These are phyloP conservation scores for Peronospora farinosa DNA, from an alignment of 352 stramenopile species.

Conservation along the genomic window DNA sequence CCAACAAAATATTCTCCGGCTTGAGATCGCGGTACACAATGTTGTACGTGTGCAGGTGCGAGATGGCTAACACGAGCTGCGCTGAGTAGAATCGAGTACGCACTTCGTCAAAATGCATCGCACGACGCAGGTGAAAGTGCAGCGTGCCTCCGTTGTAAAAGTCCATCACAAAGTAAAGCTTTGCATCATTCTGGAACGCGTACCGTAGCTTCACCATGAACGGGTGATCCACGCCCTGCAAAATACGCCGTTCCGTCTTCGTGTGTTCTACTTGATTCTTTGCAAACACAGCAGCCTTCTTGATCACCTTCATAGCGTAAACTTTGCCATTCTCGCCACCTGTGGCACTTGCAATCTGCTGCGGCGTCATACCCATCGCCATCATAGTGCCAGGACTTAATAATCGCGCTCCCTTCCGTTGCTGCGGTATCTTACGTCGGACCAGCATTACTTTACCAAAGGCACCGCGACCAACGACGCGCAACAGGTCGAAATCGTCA, in stretches of 20 bases:
- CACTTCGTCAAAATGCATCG: conserved; percentile 63
- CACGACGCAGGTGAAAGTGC: conserved; percentile 71
- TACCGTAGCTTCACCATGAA: conserved; percentile 85
- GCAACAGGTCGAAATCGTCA: conserved; percentile 95
- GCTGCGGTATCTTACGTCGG: conserved; percentile 43
- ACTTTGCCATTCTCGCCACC: conserved; percentile 40
- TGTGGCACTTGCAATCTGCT: conserved; percentile 28
- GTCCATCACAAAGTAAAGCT: conserved; percentile 88
- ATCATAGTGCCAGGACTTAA: conserved; percentile 35
- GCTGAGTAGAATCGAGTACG: conserved; percentile 73
- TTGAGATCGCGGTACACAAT: conserved; percentile 86
- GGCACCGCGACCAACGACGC: conserved; percentile 94
- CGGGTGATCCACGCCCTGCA: conserved; percentile 80
- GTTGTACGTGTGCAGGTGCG: conserved; percentile 80
- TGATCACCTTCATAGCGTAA: conserved; percentile 91
- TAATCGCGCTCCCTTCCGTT: conserved; percentile 29
- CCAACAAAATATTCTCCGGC: conserved; percentile 82
- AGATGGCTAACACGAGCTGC: conserved; percentile 74
- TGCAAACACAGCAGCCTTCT: conserved; percentile 82
- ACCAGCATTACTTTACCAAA: conserved; percentile 94
- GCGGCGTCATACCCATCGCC: conserved; percentile 34
- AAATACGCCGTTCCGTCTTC: conserved; percentile 84
- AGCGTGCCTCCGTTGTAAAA: conserved; percentile 85
- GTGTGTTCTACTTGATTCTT: conserved; percentile 90
- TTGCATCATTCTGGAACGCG: conserved; percentile 79